phyloP scores from a whole-genome alignment of 108 stramenopile species.

The Schizochytrium sp. region DNA sequence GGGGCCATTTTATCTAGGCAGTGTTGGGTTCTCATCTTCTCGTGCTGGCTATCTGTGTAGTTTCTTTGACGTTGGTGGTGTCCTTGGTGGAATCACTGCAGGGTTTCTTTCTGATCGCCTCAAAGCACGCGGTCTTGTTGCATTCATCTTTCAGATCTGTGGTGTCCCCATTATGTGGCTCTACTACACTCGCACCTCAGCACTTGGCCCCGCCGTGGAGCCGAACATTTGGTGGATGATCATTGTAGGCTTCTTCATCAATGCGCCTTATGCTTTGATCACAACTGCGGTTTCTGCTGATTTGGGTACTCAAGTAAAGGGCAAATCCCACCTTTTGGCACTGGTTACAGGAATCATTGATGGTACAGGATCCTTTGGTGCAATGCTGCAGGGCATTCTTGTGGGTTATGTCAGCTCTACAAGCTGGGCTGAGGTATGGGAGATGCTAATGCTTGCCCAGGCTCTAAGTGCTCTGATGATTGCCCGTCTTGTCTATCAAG shows the following conservation, averaged over 20 bases:
- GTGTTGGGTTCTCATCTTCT: constrained; percentile 3
- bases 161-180: constrained; percentile 46
- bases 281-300: constrained; percentile 43
- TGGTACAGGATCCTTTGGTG: constrained; percentile 53
- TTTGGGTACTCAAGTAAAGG: constrained; percentile 34
- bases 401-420: constrained; percentile 39
- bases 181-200: constrained; percentile 19
- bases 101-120: constrained; percentile 17
- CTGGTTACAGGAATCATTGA: constrained; percentile 55
- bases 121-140: constrained; percentile 50
- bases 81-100: constrained; percentile 32
- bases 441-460: constrained; percentile 40
- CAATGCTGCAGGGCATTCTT: constrained; percentile 43
- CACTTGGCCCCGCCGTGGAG: background rate
- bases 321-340: background rate
- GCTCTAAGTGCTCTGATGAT: constrained; percentile 43
- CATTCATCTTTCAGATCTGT: constrained; percentile 56
- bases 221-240: constrained; percentile 52
- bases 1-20: constrained; percentile 43
- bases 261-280: constrained; percentile 57
- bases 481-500: constrained; percentile 16
- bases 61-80: constrained; percentile 55
- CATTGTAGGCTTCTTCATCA: constrained; percentile 58
- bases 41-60: constrained; percentile 46
- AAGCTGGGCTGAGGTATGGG: constrained; percentile 57